Base-by-base conservation (phyloP, 1,284 basidiomycete species). In the Puccinia polysora region DNA sequence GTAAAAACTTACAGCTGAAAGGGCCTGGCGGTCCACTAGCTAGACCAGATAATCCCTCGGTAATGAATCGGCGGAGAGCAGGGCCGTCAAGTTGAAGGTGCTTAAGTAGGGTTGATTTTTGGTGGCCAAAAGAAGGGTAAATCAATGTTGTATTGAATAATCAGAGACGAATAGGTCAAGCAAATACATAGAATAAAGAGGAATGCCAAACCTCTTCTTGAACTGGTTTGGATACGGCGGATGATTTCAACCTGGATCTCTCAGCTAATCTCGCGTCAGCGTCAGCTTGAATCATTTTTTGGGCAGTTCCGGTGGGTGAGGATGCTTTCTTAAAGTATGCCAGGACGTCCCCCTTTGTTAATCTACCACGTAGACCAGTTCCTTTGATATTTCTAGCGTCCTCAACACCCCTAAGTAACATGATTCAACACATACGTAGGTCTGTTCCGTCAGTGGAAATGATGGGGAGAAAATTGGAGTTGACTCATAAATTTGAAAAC, bases 291-390 rank as follows among this genome's bases (percentile, higher is more conserved):
- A 71, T 40, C 69, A 71, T 71, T 14, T 63, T 63, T 47, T 63
- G 47, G 15, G 75, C 75, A 38, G 68, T 62, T 20, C 76, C 78
- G 7, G 60, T 32, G 15, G 78, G 75, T 59, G 67, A 76, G 0
- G 60, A 45, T 18, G 78, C 76, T 73, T 76, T 74, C 34, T 81
- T 81, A 12, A 81, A 75, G 75, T 76, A 76, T 1, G 79, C 78
- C 20, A 82, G 76, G 0, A 82, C 79, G 63, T 82, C 81, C 5
- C 81, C 81, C 75, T 82, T 82, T 30, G 80, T 82, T 43, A 82
- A 74, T 73, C 79, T 79, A 10, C 81, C 81, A 45, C 78, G 75
- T 23, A 77, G 74, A 6, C 81, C 81, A 1, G 81, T 81, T 2
- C 77, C 81, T 73, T 79, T 81, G 75, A 82, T 80, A 49, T 77